Evolutionary conservation across 495 filamentous ascomycete species (phyloP), one percentile per base, ranked within the genome.

Genomic region (Parachaetomium inaequale): DNA sequence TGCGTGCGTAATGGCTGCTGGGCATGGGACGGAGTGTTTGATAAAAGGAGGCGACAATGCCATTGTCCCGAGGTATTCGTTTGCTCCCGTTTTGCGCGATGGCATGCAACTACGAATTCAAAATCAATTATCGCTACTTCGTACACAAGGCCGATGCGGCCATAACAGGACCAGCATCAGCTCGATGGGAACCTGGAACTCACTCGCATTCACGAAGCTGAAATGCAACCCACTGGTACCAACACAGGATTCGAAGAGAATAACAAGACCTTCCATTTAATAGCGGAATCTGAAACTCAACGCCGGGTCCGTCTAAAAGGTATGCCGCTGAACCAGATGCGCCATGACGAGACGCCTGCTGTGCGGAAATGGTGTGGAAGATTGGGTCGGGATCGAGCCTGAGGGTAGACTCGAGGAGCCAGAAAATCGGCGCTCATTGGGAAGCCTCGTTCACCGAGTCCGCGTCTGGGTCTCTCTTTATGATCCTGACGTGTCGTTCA

Each of bases 401-500:
- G 14, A 17, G 11, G 14, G n/a, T 15, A n/a, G 15, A 2, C 42
- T 45, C 42, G 42, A 19, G 5, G 42, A n/a, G 2, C 7, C 11
- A 45, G 42, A n/a, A 21, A 34, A 34, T 21, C 45, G 42, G 8
- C 57, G 14, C 10, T 36, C 32, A 54, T 54, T 34, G 4, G 8
- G 49, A 23, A 3, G 46, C 53, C n/a, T 28, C 19, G 2, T 17
- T 40, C 36, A 40, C 25, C 7, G 61, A 63, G 1, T 70, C 63
- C 2, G 25, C n/a, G 3, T 68, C 65, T 5, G 47, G 25, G 2
- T 68, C 68, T n/a, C 61, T 57, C 57, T 74, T 75, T 43, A 81
- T 72, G 42, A 81, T 81, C n/a, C 75, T 66, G 10, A 87, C 76
- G 52, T 86, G 83, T 4, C 75, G 77, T 61, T 87, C 83, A 65